Percentiles rank a stretch among this genome's conserved stretches.
phyloP scores from a whole-genome alignment of 768 basidiomycete genomes.

The Tulasnella sp. region DNA sequence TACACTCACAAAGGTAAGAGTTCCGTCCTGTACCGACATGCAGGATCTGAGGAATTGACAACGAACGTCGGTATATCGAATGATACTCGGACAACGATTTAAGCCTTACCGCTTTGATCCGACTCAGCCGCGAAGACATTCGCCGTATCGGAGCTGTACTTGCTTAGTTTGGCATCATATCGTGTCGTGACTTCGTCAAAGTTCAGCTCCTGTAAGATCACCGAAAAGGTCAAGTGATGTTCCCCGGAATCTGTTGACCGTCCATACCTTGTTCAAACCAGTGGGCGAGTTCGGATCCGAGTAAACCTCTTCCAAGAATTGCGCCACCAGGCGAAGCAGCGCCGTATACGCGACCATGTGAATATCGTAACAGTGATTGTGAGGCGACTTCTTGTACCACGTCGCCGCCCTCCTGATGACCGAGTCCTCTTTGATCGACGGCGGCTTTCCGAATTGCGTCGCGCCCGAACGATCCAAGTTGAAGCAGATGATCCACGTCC shows the following conservation, averaged over 20 bases:
- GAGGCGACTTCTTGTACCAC: conserved; percentile 63
- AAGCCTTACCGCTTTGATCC: conserved; percentile 39
- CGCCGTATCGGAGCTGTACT: conserved; percentile 58
- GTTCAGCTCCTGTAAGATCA: conserved; percentile 40
- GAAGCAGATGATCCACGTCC: conserved; percentile 89
- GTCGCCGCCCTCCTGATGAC: conserved; percentile 59
- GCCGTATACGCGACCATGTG: conserved; percentile 65
- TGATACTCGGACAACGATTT: background rate
- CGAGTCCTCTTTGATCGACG: conserved; percentile 74
- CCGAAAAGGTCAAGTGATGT: background rate
- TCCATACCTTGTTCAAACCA: conserved; percentile 53
- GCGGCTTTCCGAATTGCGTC: conserved; percentile 82
- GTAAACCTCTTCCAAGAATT: conserved; percentile 60
- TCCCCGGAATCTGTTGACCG: background rate
- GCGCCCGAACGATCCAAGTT: conserved; percentile 80
- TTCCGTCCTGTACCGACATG: conserved; percentile 47
- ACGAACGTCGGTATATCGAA: background rate
- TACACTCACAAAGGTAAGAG: conserved; percentile 62
- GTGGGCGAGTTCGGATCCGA: conserved; percentile 55
- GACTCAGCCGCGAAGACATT: conserved; percentile 47
- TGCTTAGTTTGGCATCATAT: conserved; percentile 46
- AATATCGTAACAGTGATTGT: conserved; percentile 58
- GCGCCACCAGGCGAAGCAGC: conserved; percentile 55
- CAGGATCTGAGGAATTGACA: conserved; percentile 34
- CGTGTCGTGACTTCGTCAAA: conserved; percentile 51